Base-by-base conservation (phyloP, 2,329 filamentous ascomycete genomes). In the Parastagonospora avenae region DNA sequence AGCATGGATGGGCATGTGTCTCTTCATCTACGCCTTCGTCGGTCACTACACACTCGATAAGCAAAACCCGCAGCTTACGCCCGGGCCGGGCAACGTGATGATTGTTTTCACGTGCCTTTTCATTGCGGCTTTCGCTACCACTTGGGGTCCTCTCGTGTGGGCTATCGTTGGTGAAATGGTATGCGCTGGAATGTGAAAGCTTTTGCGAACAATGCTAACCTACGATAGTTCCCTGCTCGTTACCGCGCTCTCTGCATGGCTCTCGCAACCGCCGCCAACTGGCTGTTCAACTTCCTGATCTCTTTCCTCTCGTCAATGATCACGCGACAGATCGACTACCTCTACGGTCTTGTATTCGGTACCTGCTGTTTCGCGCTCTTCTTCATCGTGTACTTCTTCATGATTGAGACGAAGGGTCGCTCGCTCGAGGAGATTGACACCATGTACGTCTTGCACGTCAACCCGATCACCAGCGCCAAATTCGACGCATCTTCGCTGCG, bases 301-400 rank as follows among this genome's bases (percentile, higher is more conserved):
- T 76, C 85, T 0, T 92, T 92, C 78, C 91, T 91, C 76, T 91
- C 89, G 0, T 87, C 89, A 1, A 90, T 91, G 73, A 91, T 92
- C 69, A 89, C 85, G 0, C 76, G 79, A 0, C 80, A 82, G 2
- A 92, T 92, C 51, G 82, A 88, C 60, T 92, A 88, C 72, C 80
- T 80, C 2, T 90, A 90, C 63, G 89, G 89, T 2, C 89, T 91
- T 51, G 85, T 92, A 33, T 92, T 92, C 70, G 89, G 87, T 0
- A 79, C 0, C 50, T 91, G 86, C 67, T 88, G 89, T 55, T 74
- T 89, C 14, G 75, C 82, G 0, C 87, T 83, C 0, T 83, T 84
- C 1, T 58, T 85, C 0, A 70, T 91, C 29, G 87, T 92, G 38
- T 92, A 88, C 77, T 90, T 92, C 76, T 91, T 91, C 72, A 83